Percentiles rank a stretch among this genome's conserved stretches.
Evolutionary conservation across 257 asterid genomes (phyloP).

Genomic region (Salvia miltiorrhiza): DNA sequence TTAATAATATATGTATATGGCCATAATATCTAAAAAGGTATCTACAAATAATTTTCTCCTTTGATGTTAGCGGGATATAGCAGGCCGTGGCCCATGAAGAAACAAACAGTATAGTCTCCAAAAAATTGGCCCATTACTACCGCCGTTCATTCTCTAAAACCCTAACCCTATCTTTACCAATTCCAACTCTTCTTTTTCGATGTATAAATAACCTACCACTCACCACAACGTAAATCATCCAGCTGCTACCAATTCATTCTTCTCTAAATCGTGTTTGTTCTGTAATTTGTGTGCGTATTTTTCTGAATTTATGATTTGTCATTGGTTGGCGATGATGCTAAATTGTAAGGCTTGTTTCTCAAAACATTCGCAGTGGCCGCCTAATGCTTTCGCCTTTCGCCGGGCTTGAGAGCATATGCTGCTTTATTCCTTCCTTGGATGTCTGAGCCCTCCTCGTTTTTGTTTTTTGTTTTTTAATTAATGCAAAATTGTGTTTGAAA

Average conservation of each 20-base stretch:
- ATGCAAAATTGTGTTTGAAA: neutral
- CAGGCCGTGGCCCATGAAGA: no score
- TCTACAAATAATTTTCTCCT: no score
- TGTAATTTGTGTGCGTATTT: no score
- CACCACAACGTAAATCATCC: neutral
- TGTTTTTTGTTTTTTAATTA: neutral
- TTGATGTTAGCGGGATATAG: no score
- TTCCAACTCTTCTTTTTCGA: neutral
- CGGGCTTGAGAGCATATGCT: conserved; percentile 40
- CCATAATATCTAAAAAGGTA: no score
- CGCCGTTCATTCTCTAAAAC: neutral
- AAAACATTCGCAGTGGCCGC: conserved; percentile 50
- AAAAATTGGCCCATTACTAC: neutral
- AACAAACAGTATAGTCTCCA: no score
- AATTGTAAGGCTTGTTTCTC: conserved; percentile 33
- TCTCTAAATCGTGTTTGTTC: neutral
- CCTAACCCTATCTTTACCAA: neutral
- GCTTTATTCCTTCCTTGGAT: conserved; percentile 44
- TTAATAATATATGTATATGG: no score
- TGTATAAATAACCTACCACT: neutral
- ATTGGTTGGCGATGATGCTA: conserved; percentile 18
- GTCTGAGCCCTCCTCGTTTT: conserved; percentile 28
- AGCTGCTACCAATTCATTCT: neutral
- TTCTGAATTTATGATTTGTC: neutral
- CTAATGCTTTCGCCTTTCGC: no score